phyloP scores from a whole-genome alignment of 108 stramenopile species.

The Cyclotella baltica region DNA sequence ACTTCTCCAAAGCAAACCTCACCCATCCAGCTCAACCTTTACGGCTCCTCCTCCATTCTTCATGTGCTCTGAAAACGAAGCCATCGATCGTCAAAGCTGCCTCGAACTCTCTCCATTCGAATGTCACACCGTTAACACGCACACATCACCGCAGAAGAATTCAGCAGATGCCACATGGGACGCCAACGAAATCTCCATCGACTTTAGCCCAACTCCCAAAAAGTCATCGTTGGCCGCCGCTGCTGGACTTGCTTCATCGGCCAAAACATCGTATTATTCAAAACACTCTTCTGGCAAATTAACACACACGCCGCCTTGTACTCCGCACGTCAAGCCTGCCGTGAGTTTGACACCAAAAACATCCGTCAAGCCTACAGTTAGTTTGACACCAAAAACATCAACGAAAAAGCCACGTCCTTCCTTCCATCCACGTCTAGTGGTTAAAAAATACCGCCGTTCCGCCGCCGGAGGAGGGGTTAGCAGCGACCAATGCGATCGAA shows the following conservation, averaged over 20 bases:
- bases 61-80: slow-evolving; percentile 54
- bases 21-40: background rate
- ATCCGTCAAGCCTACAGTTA: background rate
- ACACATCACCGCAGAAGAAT: background rate
- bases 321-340: background rate
- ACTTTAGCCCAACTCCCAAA: slow-evolving; percentile 12
- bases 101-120: slow-evolving; percentile 54
- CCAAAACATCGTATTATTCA: slow-evolving; percentile 1
- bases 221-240: slow-evolving; percentile 17
- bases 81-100: slow-evolving; percentile 45
- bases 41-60: slow-evolving; percentile 19
- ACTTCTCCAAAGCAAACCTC: slow-evolving; percentile 1
- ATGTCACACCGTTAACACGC: background rate
- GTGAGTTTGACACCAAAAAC: background rate
- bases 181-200: slow-evolving; percentile 19
- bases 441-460: slow-evolving; percentile 59
- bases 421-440: slow-evolving; percentile 35
- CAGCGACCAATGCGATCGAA: slow-evolving; percentile 4
- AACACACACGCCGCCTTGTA: background rate
- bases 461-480: slow-evolving; percentile 50
- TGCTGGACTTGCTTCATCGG: background rate
- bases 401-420: slow-evolving; percentile 21
- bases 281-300: background rate
- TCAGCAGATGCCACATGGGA: background rate
- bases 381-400: background rate